These are phyloP conservation scores for Aspergillus carbonarius DNA, from an alignment of 2,329 filamentous ascomycete genomes.

Conservation along the genomic window DNA sequence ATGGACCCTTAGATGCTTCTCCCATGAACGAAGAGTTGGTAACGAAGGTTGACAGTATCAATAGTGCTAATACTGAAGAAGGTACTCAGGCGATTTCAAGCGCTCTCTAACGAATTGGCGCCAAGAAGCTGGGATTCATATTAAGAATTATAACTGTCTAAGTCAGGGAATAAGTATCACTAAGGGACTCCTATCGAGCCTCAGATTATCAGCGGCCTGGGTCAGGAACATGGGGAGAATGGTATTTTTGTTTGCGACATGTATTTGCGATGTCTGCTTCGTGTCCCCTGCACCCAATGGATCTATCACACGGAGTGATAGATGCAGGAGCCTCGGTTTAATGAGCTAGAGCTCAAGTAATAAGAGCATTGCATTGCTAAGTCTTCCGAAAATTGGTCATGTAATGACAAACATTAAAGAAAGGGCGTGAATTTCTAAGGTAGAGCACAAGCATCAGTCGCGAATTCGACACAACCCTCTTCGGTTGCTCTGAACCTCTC, in stretches of 20 bases:
- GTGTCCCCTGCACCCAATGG: background rate
- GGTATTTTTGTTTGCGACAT: too few relatives aligned
- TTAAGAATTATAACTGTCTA: too few relatives aligned
- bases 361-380: background rate
- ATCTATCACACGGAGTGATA: background rate
- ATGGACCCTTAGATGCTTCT: slow-evolving; percentile 62
- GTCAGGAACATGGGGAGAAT: too few relatives aligned
- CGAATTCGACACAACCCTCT: too few relatives aligned
- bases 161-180: background rate
- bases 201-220: too few relatives aligned
- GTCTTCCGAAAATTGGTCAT: background rate
- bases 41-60: slow-evolving; percentile 46
- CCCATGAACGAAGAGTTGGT: slow-evolving; percentile 14
- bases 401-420: background rate
- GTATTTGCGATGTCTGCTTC: too few relatives aligned
- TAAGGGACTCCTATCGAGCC: background rate
- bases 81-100: slow-evolving; percentile 16
- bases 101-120: background rate
- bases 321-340: background rate
- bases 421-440: background rate
- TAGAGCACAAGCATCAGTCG: background rate
- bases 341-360: background rate
- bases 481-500: too few relatives aligned
- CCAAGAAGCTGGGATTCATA: background rate
- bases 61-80: slow-evolving; percentile 35